These are phyloP conservation scores for Lasiosphaeriaceae sp. DNA, from an alignment of 495 filamentous ascomycete species.

Conservation along the genomic window DNA sequence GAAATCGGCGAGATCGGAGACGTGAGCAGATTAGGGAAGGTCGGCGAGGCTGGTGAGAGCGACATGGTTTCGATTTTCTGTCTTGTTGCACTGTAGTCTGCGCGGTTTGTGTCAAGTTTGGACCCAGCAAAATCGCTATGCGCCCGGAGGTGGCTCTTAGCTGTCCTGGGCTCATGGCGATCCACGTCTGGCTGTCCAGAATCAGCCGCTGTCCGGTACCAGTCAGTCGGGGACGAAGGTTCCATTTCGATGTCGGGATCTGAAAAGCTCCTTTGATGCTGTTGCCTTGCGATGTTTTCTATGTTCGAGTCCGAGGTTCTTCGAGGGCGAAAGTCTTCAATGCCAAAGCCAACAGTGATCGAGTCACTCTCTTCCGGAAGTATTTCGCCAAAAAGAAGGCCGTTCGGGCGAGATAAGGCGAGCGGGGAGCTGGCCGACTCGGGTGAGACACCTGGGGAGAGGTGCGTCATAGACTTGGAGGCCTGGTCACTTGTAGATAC, in stretches of 20 bases:
- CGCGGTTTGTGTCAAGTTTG: conserved; percentile 29
- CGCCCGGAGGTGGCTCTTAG: conserved; percentile 41
- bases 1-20: conserved; percentile 21
- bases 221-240: conserved; percentile 49
- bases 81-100: conserved; percentile 14
- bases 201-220: conserved; percentile 41
- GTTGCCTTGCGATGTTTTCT: conserved; percentile 27
- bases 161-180: conserved; percentile 23
- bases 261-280: conserved; percentile 41
- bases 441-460: conserved; percentile 29
- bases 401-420: conserved; percentile 21
- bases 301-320: conserved; percentile 47
- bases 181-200: conserved; percentile 29
- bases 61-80: conserved; percentile 21
- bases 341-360: conserved; percentile 45
- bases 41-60: conserved; percentile 26
- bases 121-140: conserved; percentile 46
- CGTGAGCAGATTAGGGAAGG: not conserved
- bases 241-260: conserved; percentile 42
- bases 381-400: conserved; percentile 52
- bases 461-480: conserved; percentile 44
- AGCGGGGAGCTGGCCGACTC: conserved; percentile 24
- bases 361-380: conserved; percentile 38
- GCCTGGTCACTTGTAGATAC: conserved; percentile 34
- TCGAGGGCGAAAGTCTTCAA: conserved; percentile 35